Base-by-base conservation (phyloP, 1,139 yeast species). In the Pichia cactophila region DNA sequence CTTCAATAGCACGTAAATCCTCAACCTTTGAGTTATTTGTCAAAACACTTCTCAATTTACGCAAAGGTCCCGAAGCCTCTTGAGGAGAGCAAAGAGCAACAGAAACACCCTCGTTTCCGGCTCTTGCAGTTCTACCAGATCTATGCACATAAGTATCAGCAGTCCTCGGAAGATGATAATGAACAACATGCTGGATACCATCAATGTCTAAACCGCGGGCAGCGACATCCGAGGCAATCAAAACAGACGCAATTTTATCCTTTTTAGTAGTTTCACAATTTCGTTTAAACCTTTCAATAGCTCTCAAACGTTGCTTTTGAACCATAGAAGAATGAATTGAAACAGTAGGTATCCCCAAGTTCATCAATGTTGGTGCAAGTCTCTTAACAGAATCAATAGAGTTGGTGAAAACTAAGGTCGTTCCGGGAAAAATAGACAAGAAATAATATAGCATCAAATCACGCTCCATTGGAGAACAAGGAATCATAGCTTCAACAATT, bases 111-210 rank as follows among this genome's bases (percentile, higher is more conserved):
- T 87, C 94, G 48, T 77, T 78, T 0, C 94, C 92, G 2, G 95
- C 97, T 73, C 99, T 85, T 0, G 96, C 98, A 23, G 98, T 94
- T 76, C 99, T 82, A 54, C 99, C 99, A 1, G 97, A 87, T 66
- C 99, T 78, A 68, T 92, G 99, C 56, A 92, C 83, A 63, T 92
- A 92, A 49, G 89, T 81, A 64, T 94, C 98, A 0, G 97, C 97
- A 10, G 95, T 77, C 56, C 97, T 76, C 11, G 99, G 98, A 54
- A 94, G 73, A 68, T 92, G 97, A 62, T 92, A 92, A 65, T 92
- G 98, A 14, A 92, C 88, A 41, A 94, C 98, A 65, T 92, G 98
- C 61, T 89, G 86, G 48, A 94, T 90, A 45, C 78, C 77, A 2
- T 96, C 86, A 52, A 94, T 88, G 73, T 94, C 99, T 54, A 94